Base-by-base conservation (phyloP, 2,329 filamentous ascomycete genomes). In the Massarina eburnea region DNA sequence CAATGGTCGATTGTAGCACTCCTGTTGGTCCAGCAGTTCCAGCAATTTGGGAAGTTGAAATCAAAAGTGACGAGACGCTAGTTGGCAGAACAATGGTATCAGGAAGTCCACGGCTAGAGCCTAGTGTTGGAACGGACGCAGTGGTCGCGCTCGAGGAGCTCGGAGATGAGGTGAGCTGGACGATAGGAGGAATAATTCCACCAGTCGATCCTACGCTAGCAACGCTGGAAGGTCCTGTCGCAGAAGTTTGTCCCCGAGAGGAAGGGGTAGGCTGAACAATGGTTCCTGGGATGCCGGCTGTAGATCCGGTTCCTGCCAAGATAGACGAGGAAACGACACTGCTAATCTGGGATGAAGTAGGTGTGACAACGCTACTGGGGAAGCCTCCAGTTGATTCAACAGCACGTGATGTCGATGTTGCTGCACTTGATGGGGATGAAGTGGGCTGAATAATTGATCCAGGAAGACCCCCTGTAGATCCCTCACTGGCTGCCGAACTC, bases 391-490 rank as follows among this genome's bases (percentile, higher is more conserved):
- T 45, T 7, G 35, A 41, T 21, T 30, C 37, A 15, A 41, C 22
- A 39, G n/a, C 24, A 12, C 3, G 3, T 3, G 35, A 10, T 14
- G 18, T 7, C 4, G 34, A 18, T 37, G 34, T 6, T 7, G 10
- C 33, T 18, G 17, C 15, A 12, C 3, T 14, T 3, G 35, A 10
- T 14, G 18, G 12, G 10, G 34, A 18, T 37, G 34, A 37, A 18
- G 5, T 26, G 19, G 42, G 38, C 12, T 19, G 14, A 30, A 41
- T 17, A 15, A 29, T 40, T 9, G 46, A 20, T 4, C 24, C 41
- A 27, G 46, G 47, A 17, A 52, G 18, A 19, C 45, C 44, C 17
- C 54, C 51, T 8, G 56, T 59, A 4, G 55, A 54, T 27, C 58
- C 60, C 15, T 45, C 40, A 4, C 22, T 6, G 24, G 45, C 27